phyloP scores from a whole-genome alignment of 345 rosid species.

The Lepidium sativum region DNA sequence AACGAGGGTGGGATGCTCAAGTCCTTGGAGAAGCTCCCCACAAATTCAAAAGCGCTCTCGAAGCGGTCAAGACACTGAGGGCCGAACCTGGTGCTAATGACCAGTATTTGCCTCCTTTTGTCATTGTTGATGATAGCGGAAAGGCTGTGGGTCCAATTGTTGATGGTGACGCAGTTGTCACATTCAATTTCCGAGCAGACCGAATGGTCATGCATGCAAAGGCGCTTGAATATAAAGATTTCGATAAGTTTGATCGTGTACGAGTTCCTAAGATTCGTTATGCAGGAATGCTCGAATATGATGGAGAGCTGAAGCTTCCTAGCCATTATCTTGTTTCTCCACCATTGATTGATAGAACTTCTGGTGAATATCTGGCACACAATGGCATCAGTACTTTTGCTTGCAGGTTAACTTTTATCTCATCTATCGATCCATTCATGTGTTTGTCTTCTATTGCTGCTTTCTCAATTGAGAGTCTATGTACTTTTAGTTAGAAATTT shows the following conservation, averaged over 20 bases:
- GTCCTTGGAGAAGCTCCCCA: constrained; percentile 97
- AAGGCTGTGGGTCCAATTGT: constrained; percentile 82
- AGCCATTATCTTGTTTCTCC: constrained; percentile 86
- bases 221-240: constrained; percentile 80
- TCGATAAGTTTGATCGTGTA: constrained; percentile 88
- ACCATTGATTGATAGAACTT: constrained; percentile 92
- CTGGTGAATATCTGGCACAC: constrained; percentile 84
- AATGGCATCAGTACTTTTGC: constrained; percentile 89
- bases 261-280: constrained; percentile 72
- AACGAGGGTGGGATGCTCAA: constrained; percentile 99
- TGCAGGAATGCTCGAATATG: constrained; percentile 97
- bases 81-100: constrained; percentile 57
- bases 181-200: constrained; percentile 93
- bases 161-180: constrained; percentile 97
- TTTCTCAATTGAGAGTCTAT: background rate
- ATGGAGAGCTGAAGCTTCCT: constrained; percentile 94
- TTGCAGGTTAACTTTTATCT: constrained; percentile 59
- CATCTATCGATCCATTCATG: background rate
- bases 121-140: constrained; percentile 67
- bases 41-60: constrained; percentile 70
- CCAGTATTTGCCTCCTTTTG: constrained; percentile 90
- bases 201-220: constrained; percentile 94
- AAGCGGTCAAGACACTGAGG: constrained; percentile 83
- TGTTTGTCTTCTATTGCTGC: background rate
- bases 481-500: background rate